Evolutionary conservation across 1,284 basidiomycete species (phyloP).

Genomic region (Trichosporon sp.): DNA sequence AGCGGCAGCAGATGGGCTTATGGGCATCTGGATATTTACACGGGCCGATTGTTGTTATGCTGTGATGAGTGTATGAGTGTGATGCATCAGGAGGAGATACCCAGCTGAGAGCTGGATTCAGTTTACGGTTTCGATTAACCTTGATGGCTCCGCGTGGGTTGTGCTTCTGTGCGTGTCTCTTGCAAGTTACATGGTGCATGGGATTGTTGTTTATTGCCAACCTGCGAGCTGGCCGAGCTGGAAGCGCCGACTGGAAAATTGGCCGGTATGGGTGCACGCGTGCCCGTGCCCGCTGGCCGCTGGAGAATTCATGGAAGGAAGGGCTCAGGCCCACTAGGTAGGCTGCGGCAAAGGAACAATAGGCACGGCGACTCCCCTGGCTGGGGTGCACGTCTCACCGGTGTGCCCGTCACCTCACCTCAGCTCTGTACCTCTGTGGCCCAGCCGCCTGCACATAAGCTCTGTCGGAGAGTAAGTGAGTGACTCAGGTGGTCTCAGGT

Average conservation of each 20-base stretch:
- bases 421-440: neutral
- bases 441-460: too few relatives aligned
- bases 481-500: too few relatives aligned
- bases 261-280: neutral
- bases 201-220: neutral
- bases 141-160: neutral
- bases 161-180: neutral
- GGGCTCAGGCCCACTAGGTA: neutral
- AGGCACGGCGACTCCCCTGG: neutral
- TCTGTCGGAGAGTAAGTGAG: too few relatives aligned
- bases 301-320: too few relatives aligned
- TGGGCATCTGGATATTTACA: too few relatives aligned
- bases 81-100: neutral
- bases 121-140: constrained; percentile 3
- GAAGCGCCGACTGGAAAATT: neutral
- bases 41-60: too few relatives aligned
- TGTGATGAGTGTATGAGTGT: too few relatives aligned
- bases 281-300: too few relatives aligned
- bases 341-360: neutral
- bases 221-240: too few relatives aligned
- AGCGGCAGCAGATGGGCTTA: too few relatives aligned
- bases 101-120: neutral
- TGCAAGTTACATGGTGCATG: too few relatives aligned
- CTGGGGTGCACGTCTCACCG: neutral
- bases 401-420: too few relatives aligned